Conservation (phyloP, 1,284 basidiomycete genomes). For the Vanrija humicola region DNA sequence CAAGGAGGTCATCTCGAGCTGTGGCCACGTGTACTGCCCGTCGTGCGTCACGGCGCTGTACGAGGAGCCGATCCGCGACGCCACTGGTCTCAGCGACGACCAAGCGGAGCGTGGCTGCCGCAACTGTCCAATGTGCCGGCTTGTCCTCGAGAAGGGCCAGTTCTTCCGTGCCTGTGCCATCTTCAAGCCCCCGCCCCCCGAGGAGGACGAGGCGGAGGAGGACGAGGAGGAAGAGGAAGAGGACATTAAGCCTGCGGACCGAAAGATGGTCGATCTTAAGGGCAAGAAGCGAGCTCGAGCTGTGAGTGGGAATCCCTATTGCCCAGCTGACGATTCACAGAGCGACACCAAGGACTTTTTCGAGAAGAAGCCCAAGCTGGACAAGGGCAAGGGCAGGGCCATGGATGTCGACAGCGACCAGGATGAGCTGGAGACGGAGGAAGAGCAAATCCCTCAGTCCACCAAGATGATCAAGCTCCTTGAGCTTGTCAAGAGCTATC, state of each 20-base stretch:
- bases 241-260: not conserved
- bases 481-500: slow-evolving; percentile 26
- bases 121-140: slow-evolving; percentile 45
- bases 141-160: slow-evolving; percentile 24
- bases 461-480: slow-evolving; percentile 42
- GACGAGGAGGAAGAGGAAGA: slow-evolving; percentile 6
- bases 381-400: slow-evolving; percentile 7
- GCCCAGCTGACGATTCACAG: not conserved
- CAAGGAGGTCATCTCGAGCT: slow-evolving; percentile 38
- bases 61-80: slow-evolving; percentile 23
- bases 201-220: slow-evolving; percentile 61
- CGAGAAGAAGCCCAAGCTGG: slow-evolving; percentile 6
- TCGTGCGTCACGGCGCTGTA: slow-evolving; percentile 39
- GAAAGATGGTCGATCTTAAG: slow-evolving; percentile 19
- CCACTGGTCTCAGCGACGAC: slow-evolving; percentile 26
- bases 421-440: slow-evolving; percentile 1
- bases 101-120: slow-evolving; percentile 26
- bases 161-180: slow-evolving; percentile 39
- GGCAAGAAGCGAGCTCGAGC: slow-evolving; percentile 35
- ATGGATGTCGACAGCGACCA: slow-evolving; percentile 3
- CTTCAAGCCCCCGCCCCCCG: slow-evolving; percentile 24
- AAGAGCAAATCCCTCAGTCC: slow-evolving; percentile 21
- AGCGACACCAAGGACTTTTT: not conserved
- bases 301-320: slow-evolving; percentile 12
- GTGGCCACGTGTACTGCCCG: slow-evolving; percentile 42